Base-by-base conservation (phyloP, 2,329 filamentous ascomycete species). In the Talaromyces sp. region DNA sequence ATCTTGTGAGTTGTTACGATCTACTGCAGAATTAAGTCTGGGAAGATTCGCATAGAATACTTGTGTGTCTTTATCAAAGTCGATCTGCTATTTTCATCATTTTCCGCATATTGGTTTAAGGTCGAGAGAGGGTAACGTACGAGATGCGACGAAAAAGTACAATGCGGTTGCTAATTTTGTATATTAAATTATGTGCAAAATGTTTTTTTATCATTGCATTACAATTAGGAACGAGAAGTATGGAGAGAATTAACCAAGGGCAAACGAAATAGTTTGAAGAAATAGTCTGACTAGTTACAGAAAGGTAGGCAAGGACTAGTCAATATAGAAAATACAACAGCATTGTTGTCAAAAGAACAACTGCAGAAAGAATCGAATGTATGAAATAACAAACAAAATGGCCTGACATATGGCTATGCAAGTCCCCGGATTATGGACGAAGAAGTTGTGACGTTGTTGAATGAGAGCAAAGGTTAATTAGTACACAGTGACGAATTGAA, bases 371-470 rank as follows among this genome's bases (percentile, higher is more conserved):
- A 60, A 56, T 39, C 50, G 52, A 58, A 59, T 2, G 10, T 33
- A 45, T 22, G 52, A 56, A 56, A 56, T 56, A 39, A 56, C 52
- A 56, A 56, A 22, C 52, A 56, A 39, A 56, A 56, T 56, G 52
- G 52, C 52, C 52, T 11, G 50, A 33, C 63, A 65, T 62, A 65
- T 57, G 39, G 58, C 63, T 65, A 65, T 65, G 58, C 58, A 54
- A 56, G 39, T n/a, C 41, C 50, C 57, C 59, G 41, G 54, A 60
- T 47, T 27, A 65, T 50, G 39, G 60, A 62, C 60, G 37, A 47
- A 64, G 43, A 27, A 50, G 47, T 50, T 48, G 47, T 27, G 4
- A 39, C 11, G 50, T 35, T 33, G 47, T 52, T n/a, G 33, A 31
- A 37, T 48, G 11, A 64, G 24, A 64, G 27, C 27, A 52, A 31